These are phyloP conservation scores for Cercospora citrullina DNA, from an alignment of 2,329 filamentous ascomycete species.

Conservation along the genomic window DNA sequence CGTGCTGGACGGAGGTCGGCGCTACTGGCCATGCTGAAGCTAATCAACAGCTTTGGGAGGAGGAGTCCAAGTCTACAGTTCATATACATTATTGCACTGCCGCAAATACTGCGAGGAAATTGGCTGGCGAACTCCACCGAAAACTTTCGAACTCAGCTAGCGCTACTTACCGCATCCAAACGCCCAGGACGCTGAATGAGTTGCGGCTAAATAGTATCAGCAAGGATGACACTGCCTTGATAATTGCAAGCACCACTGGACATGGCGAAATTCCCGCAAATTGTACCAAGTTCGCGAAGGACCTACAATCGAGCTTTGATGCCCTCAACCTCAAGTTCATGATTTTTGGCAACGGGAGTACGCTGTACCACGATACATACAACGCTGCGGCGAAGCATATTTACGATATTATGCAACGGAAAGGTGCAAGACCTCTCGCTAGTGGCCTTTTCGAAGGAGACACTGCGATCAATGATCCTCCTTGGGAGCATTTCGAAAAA, in stretches of 20 bases:
- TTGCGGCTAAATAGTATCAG: not conserved
- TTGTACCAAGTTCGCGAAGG: not conserved
- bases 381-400: slow-evolving; percentile 11
- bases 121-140: slow-evolving; percentile 3
- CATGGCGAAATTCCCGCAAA: slow-evolving; percentile 11
- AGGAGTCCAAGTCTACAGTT: not conserved
- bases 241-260: slow-evolving; percentile 12
- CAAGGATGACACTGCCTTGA: not conserved
- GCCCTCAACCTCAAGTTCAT: not conserved
- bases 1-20: not conserved
- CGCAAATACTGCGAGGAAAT: slow-evolving; percentile 7
- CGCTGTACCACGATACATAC: slow-evolving; percentile 6
- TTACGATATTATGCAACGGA: not conserved
- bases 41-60: not conserved
- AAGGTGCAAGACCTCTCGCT: not conserved
- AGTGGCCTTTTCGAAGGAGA: slow-evolving; percentile 6
- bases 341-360: slow-evolving; percentile 16
- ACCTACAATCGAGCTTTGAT: not conserved
- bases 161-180: not conserved
- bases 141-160: not conserved
- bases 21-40: not conserved
- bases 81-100: slow-evolving; percentile 15
- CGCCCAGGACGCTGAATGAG: slow-evolving; percentile 1
- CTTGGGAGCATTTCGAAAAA: slow-evolving; percentile 11
- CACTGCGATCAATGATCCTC: slow-evolving; percentile 7